Evolutionary conservation across 1,284 basidiomycete genomes (phyloP).

Genomic region (Pseudozyma sp.): DNA sequence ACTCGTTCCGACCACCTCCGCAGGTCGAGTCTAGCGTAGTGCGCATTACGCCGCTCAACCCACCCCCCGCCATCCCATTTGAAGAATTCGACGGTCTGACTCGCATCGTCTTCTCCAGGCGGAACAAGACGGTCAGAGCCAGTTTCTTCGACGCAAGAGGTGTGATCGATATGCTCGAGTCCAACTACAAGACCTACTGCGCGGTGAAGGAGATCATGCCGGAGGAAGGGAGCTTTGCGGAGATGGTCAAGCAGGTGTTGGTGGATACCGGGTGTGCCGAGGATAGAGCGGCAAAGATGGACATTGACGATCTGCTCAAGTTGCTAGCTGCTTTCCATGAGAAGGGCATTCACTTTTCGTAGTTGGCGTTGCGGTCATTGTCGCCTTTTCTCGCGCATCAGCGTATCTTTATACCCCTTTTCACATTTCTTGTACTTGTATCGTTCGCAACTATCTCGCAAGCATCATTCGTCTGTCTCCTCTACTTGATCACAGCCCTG

Average conservation of each 20-base stretch:
- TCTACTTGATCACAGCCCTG: neutral
- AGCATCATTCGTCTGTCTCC: conserved; percentile 7
- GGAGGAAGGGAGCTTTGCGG: conserved; percentile 48
- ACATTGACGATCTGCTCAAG: conserved; percentile 83
- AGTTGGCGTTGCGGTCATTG: neutral
- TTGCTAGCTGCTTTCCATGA: conserved; percentile 83
- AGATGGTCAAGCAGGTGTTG: conserved; percentile 81
- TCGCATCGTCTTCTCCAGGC: conserved; percentile 86
- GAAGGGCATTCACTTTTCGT: conserved; percentile 83
- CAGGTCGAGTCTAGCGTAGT: conserved; percentile 94
- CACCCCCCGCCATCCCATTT: conserved; percentile 93
- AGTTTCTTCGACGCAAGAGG: conserved; percentile 87
- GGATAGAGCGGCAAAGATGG: conserved; percentile 83
- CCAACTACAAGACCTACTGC: conserved; percentile 94
- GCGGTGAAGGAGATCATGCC: conserved; percentile 74
- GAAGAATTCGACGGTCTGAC: conserved; percentile 97
- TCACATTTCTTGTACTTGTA: conserved; percentile 30
- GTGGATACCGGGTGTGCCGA: conserved; percentile 77
- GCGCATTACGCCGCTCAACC: conserved; percentile 89
- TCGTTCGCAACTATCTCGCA: conserved; percentile 9
- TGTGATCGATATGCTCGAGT: conserved; percentile 91
- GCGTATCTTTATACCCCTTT: no score
- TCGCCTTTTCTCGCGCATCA: neutral
- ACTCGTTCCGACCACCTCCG: conserved; percentile 96
- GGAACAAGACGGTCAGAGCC: conserved; percentile 90